Percentiles rank a stretch among this genome's conserved stretches.
Evolutionary conservation across 2,329 filamentous ascomycete species (phyloP).

Genomic region (Pseudocercospora eumusae): DNA sequence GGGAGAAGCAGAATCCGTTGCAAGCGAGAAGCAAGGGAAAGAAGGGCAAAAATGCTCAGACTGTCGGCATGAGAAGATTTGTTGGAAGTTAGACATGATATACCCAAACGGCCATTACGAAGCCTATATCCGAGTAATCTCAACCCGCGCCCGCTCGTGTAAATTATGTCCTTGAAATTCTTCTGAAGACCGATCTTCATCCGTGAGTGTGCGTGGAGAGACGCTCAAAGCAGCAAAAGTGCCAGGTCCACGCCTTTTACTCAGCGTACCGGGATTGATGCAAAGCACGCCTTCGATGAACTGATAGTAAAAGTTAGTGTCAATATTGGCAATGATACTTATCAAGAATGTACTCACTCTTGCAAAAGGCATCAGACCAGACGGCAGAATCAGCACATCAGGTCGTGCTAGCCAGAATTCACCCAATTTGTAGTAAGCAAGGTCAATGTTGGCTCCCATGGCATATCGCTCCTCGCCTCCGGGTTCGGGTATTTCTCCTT

Average conservation of each 20-base stretch:
- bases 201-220: slow-evolving; percentile 62
- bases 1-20: slow-evolving; percentile 70
- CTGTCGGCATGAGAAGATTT: slow-evolving; percentile 41
- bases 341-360: slow-evolving; percentile 63
- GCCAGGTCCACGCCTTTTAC: slow-evolving; percentile 79
- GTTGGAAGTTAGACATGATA: slow-evolving; percentile 30
- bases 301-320: slow-evolving; percentile 51
- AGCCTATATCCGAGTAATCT: slow-evolving; percentile 73
- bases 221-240: slow-evolving; percentile 82
- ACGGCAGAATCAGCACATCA: slow-evolving; percentile 82
- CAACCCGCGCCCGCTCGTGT: slow-evolving; percentile 80
- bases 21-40: slow-evolving; percentile 52
- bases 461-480: slow-evolving; percentile 53
- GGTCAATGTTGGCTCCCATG: slow-evolving; percentile 77
- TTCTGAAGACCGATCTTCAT: slow-evolving; percentile 58
- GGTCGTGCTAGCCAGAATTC: slow-evolving; percentile 87
- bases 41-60: slow-evolving; percentile 40
- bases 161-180: slow-evolving; percentile 71
- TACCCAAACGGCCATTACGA: not conserved
- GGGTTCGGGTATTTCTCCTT: slow-evolving; percentile 40
- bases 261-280: slow-evolving; percentile 86
- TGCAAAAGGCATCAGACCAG: slow-evolving; percentile 79
- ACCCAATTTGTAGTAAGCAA: slow-evolving; percentile 80
- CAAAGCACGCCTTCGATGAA: slow-evolving; percentile 87
- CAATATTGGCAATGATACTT: not conserved